phyloP scores from a whole-genome alignment of 371 early-diverging fungal genomes.

The Quaeritorhiza haematococci region DNA sequence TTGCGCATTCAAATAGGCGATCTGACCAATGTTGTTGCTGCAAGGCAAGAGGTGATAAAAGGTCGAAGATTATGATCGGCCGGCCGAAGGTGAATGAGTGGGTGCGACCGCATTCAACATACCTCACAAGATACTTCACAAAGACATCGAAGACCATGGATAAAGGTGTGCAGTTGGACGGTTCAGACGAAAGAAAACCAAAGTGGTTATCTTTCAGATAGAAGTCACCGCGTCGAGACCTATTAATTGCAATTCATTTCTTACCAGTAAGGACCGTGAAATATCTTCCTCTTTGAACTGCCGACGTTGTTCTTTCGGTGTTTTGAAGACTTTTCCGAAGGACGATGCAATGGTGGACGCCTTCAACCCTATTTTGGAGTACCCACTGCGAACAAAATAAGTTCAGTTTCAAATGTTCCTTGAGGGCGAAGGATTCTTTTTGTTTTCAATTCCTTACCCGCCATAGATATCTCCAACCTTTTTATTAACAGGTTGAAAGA shows the following conservation, averaged over 20 bases:
- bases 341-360: constrained; percentile 89
- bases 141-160: too few species aligned
- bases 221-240: background rate
- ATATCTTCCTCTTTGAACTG: constrained; percentile 76
- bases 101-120: too few species aligned
- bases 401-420: too few species aligned
- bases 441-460: constrained; percentile 25
- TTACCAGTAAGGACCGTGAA: constrained; percentile 68
- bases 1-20: constrained; percentile 92
- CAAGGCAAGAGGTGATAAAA: too few species aligned
- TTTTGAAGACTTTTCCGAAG: constrained; percentile 93
- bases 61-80: too few species aligned
- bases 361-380: constrained; percentile 67
- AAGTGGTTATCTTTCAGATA: background rate
- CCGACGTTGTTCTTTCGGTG: constrained; percentile 52
- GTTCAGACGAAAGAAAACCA: background rate
- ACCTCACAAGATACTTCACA: constrained; percentile 72
- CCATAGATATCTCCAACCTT: constrained; percentile 93
- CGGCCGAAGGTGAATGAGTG: too few species aligned
- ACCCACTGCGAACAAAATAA: constrained; percentile 20
- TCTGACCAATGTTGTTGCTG: constrained; percentile 97
- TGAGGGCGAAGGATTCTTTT: constrained; percentile 5
- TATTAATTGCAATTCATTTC: background rate
- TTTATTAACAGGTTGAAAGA: too few species aligned
- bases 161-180: too few species aligned